These are phyloP conservation scores for Plicaturopsis crispa DNA, from an alignment of 768 basidiomycete species.

Conservation along the genomic window DNA sequence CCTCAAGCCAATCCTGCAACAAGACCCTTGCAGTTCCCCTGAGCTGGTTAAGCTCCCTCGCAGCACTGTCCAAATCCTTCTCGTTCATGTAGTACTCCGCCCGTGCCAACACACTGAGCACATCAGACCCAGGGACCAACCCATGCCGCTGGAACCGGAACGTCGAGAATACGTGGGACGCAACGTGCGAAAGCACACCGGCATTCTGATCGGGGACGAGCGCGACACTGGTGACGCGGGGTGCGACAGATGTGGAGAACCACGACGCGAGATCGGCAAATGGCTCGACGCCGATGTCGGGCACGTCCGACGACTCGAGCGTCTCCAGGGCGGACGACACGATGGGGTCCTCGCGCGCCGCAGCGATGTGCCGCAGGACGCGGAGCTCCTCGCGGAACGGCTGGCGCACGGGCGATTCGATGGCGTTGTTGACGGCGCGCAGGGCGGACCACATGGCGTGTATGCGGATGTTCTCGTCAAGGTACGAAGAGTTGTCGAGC, in stretches of 20 bases:
- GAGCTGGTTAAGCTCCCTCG: slow-evolving; percentile 88
- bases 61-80: slow-evolving; percentile 73
- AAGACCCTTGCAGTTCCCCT: slow-evolving; percentile 72
- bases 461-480: slow-evolving; percentile 89
- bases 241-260: slow-evolving; percentile 79
- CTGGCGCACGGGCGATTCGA: slow-evolving; percentile 59
- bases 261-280: slow-evolving; percentile 86
- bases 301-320: slow-evolving; percentile 63
- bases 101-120: slow-evolving; percentile 78
- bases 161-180: slow-evolving; percentile 67
- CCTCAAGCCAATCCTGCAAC: slow-evolving; percentile 83
- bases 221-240: slow-evolving; percentile 81
- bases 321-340: slow-evolving; percentile 59
- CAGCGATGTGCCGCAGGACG: slow-evolving; percentile 66
- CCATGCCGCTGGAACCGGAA: slow-evolving; percentile 80
- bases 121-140: slow-evolving; percentile 73
- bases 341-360: slow-evolving; percentile 64
- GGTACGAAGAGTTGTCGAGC: slow-evolving; percentile 81
- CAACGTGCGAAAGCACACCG: slow-evolving; percentile 80
- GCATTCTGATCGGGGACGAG: slow-evolving; percentile 89
- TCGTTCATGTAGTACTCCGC: slow-evolving; percentile 87
- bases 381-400: slow-evolving; percentile 91
- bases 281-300: slow-evolving; percentile 80
- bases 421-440: slow-evolving; percentile 63
- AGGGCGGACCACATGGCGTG: slow-evolving; percentile 92